Conservation (phyloP, 2,329 filamentous ascomycete species). For the Fusarium acutatum region DNA sequence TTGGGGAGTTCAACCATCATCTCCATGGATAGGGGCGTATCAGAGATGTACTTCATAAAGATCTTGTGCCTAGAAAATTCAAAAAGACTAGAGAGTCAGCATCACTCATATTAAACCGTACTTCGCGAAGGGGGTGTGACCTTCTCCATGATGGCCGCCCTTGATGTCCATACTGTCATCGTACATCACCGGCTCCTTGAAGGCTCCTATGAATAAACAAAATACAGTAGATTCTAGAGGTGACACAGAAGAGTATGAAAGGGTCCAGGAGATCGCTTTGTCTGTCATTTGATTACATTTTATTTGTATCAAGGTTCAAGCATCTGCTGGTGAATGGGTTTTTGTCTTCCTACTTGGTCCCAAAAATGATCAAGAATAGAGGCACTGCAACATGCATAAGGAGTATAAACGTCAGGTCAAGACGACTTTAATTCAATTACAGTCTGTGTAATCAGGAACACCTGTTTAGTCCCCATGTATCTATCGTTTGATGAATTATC, state of each 20-base stretch:
- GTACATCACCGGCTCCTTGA: not conserved
- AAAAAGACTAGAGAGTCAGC: not conserved
- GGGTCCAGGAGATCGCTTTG: not conserved
- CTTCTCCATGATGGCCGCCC: not conserved
- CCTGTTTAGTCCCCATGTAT: not conserved
- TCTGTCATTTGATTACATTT: not conserved
- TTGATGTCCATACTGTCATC: not conserved
- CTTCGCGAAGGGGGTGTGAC: not conserved
- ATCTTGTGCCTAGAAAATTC: not conserved
- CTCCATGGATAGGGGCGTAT: not conserved
- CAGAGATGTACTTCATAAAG: not conserved
- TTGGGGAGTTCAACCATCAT: constrained; percentile 19
- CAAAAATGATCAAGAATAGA: not conserved
- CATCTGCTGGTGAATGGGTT: not conserved
- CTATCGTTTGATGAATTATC: not conserved
- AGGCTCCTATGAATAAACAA: not conserved
- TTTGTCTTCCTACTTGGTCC: not conserved
- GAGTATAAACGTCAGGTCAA: not conserved
- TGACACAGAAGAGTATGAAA: not conserved
- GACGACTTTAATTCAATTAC: not conserved
- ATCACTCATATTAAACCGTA: not conserved
- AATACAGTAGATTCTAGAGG: not conserved
- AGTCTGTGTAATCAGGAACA: not conserved
- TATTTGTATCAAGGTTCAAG: not conserved
- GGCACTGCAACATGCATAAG: not conserved